These are phyloP conservation scores for Microdochium nivale DNA, from an alignment of 2,329 filamentous ascomycete species.

Conservation along the genomic window DNA sequence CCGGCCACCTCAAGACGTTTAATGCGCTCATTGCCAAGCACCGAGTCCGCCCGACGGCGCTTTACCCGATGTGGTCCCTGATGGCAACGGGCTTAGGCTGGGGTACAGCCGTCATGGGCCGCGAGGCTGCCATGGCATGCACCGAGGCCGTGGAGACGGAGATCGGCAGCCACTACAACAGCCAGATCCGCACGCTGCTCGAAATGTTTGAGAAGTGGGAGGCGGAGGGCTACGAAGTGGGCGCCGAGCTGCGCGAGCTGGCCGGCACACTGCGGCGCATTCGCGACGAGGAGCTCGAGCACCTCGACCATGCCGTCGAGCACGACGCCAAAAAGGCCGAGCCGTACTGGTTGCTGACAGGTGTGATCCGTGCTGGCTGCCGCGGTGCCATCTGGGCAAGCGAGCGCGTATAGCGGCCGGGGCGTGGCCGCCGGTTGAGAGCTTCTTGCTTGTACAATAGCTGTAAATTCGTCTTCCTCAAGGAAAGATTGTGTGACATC, in stretches of 20 bases:
- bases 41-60: slow-evolving; percentile 81
- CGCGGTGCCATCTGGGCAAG: slow-evolving; percentile 88
- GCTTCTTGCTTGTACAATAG: not conserved
- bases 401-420: slow-evolving; percentile 49
- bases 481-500: not conserved
- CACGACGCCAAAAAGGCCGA: slow-evolving; percentile 85
- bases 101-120: slow-evolving; percentile 79
- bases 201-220: slow-evolving; percentile 75
- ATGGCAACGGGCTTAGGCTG: slow-evolving; percentile 79
- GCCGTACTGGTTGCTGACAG: slow-evolving; percentile 83
- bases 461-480: not conserved
- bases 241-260: slow-evolving; percentile 67
- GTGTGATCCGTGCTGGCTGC: slow-evolving; percentile 83
- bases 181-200: slow-evolving; percentile 73
- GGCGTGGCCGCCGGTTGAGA: not conserved
- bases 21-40: slow-evolving; percentile 76
- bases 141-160: slow-evolving; percentile 98
- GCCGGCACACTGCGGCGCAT: slow-evolving; percentile 71
- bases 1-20: slow-evolving; percentile 77
- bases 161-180: slow-evolving; percentile 93
- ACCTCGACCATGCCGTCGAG: slow-evolving; percentile 89
- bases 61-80: slow-evolving; percentile 84
- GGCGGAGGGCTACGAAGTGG: slow-evolving; percentile 67
- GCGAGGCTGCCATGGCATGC: slow-evolving; percentile 96
- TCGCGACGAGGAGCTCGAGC: slow-evolving; percentile 92